These are phyloP conservation scores for Helicosporidium sp. DNA, from an alignment of 139 green algal genomes.

Conservation along the genomic window DNA sequence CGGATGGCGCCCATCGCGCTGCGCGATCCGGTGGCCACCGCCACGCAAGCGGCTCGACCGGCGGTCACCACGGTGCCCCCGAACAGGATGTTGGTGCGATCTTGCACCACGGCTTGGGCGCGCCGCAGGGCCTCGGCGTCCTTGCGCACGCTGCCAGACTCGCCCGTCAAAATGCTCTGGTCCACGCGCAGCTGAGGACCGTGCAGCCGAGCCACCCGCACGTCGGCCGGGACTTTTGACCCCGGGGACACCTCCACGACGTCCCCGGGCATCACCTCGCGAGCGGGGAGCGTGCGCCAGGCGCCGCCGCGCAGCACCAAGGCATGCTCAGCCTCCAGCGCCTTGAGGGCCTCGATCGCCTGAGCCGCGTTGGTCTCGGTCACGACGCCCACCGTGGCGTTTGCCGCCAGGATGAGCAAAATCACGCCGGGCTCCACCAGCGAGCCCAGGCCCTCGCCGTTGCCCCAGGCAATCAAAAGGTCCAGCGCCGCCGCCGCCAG, in stretches of 20 bases:
- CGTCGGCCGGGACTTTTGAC: constrained; percentile 81
- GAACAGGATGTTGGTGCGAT: constrained; percentile 91
- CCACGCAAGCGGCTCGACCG: constrained; percentile 51
- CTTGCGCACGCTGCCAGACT: constrained; percentile 69
- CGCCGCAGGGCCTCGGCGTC: constrained; percentile 23
- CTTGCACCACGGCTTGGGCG: constrained; percentile 21
- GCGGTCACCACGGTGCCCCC: constrained; percentile 78
- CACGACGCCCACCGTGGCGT: constrained; percentile 80
- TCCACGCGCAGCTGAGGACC: constrained; percentile 72
- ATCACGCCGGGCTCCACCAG: constrained; percentile 96
- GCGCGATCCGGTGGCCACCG: constrained; percentile 67
- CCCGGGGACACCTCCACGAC: constrained; percentile 68
- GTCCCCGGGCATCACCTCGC: constrained; percentile 72
- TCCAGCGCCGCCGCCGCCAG: constrained; percentile 70
- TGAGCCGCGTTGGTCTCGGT: constrained; percentile 90
- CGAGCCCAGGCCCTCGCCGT: constrained; percentile 62
- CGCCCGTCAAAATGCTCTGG: constrained; percentile 85
- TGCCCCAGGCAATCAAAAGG: constrained; percentile 66
- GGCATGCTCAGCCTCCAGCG: constrained; percentile 77
- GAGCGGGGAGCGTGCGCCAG: constrained; percentile 30
- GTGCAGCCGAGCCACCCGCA: constrained; percentile 51
- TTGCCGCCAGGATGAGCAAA: constrained; percentile 86
- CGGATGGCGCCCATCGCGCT: constrained; percentile 96
- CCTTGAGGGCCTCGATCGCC: constrained; percentile 87
- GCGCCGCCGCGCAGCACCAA: constrained; percentile 42